Evolutionary conservation across 2,329 filamentous ascomycete species (phyloP), one percentile per base, ranked within the genome.

Genomic region (Fusarium sp.): DNA sequence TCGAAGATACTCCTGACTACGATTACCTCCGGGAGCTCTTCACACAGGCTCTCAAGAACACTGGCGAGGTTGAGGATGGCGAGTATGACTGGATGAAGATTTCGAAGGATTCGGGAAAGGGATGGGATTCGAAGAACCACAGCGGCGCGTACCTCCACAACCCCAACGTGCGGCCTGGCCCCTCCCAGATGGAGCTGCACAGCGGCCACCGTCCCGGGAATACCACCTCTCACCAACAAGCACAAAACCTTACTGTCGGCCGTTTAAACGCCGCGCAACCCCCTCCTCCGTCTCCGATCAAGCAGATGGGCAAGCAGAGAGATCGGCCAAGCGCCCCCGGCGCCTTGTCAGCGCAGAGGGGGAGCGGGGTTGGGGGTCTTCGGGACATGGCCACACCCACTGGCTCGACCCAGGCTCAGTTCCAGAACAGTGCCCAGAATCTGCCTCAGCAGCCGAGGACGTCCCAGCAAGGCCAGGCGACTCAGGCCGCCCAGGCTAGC

Each of bases 81-180:
- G 96, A 98, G 83, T 99, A 98, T 83, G 96, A 99, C 86, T 99
- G 96, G 96, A 98, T 98, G 94, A 98, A 98, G 89, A 88, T 98
- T 78, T 96, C 94, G 87, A 91, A 91, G 83, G 88, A 89, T 80
- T 86, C 88, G 79, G 94, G 95, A 85, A 96, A 97, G 85, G 95
- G 95, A 73, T 97, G 94, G 94, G 94, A 97, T 84, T 81, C 82
- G 63, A 94, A 94, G 83, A 92, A 93, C 79, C 92, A 93, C 83
- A 84, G 84, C 75, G 84, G 84, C 74, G 79, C 79, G 39, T 88
- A 88, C 77, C 87, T 94, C 77, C 94, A 95, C 85, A 92, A 94
- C 85, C 90, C 92, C 82, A 94, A 95, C 83, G 89, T 87, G 69
- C 87, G 93, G 78, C 94, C 92, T 74, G 94, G 95, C 81, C 90